Base-by-base conservation (phyloP, 1,284 basidiomycete species). In the Mycena sp. region DNA sequence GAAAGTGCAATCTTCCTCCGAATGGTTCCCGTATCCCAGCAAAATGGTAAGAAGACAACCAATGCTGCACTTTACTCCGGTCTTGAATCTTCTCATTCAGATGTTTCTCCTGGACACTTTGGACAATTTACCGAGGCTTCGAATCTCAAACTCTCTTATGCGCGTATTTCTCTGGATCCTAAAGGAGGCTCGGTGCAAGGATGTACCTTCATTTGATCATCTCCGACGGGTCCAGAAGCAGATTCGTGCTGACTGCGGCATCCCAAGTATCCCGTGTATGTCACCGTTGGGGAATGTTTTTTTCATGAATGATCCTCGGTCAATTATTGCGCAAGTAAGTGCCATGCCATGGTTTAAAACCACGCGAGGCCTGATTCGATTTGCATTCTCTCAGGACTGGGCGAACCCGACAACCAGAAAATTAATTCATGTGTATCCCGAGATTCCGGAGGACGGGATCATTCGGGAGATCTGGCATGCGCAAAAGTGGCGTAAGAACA, bases 91-190 rank as follows among this genome's bases (percentile, higher is more conserved):
- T 3, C 61, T n/a, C 32, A 9, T 14, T 9, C 14, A 35, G 63
- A 56, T 65, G 44, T 61, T 55, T 32, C 41, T 64, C 16, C 51
- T 64, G 2, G 62, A 64, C 30, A 40, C 28, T 9, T n/a, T 64
- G 10, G 49, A 53, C 25, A 64, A 64, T 23, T 32, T 64, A 11
- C 62, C 62, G 30, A 38, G 62, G 4, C 38, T 48, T n/a, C 57
- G 57, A 1, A 25, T 64, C 17, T 58, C 62, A 23, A 45, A 65
- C 32, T 61, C 68, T 2, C 61, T 76, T 12, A 70, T 78, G 70
- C 68, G 63, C 19, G 44, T 75, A 6, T 58, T 77, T 30, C 60
- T 79, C 5, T 77, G 72, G 71, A 50, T 75, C 10, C 62, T 77
- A 1, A 40, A 63, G 19, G 72, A 76, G 52, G 32, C 44, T 23